These are phyloP conservation scores for Pseudogymnoascus sp. DNA, from an alignment of 2,329 filamentous ascomycete genomes.

Conservation along the genomic window DNA sequence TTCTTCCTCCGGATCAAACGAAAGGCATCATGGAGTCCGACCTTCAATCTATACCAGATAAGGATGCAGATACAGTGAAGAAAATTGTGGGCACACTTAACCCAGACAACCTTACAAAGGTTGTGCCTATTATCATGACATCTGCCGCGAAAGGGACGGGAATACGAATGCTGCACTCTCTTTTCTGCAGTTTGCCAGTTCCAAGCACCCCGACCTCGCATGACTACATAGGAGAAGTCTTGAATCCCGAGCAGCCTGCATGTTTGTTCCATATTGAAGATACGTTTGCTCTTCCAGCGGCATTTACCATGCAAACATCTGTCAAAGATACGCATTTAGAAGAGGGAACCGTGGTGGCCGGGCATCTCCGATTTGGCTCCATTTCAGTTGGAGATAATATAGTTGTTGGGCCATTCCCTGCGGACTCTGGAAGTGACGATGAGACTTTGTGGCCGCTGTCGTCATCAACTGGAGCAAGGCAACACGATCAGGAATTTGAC, in stretches of 20 bases:
- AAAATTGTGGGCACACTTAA: slow-evolving; percentile 44
- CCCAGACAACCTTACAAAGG: slow-evolving; percentile 26
- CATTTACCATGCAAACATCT: slow-evolving; percentile 41
- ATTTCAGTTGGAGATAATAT: slow-evolving; percentile 71
- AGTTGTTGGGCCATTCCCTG: slow-evolving; percentile 67
- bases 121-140: slow-evolving; percentile 79
- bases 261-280: slow-evolving; percentile 86
- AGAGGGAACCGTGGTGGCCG: slow-evolving; percentile 68
- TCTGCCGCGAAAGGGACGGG: slow-evolving; percentile 80
- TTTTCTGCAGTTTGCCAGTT: slow-evolving; percentile 68
- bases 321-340: slow-evolving; percentile 35
- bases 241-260: slow-evolving; percentile 51
- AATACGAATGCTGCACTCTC: slow-evolving; percentile 70
- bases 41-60: slow-evolving; percentile 45
- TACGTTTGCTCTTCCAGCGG: slow-evolving; percentile 65
- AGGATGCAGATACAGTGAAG: slow-evolving; percentile 50
- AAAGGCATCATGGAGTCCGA: slow-evolving; percentile 37
- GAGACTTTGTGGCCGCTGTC: not conserved
- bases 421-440: slow-evolving; percentile 39
- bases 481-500: slow-evolving; percentile 25
- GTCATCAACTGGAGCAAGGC: not conserved
- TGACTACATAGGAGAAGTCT: slow-evolving; percentile 44
- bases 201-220: slow-evolving; percentile 45
- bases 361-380: slow-evolving; percentile 70
- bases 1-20: slow-evolving; percentile 54